Percentiles rank a stretch among this genome's conserved stretches.
Evolutionary conservation across 805 yeast genomes (phyloP).

Genomic region (Kazachstania taianensis): DNA sequence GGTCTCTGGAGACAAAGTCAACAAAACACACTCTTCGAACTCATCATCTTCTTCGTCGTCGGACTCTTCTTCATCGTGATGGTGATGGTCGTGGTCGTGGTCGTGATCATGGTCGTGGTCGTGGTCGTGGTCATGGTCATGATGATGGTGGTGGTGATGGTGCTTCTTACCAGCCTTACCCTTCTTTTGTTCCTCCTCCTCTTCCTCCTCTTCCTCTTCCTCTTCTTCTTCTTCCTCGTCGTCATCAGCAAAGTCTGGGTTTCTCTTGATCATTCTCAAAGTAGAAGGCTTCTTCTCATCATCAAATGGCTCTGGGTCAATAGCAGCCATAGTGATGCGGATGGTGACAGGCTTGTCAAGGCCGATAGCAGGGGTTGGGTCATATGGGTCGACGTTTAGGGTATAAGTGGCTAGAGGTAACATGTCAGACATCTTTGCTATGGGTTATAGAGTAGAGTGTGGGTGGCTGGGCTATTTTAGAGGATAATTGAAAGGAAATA

Average conservation of each 20-base stretch:
- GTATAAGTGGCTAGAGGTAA: slow-evolving; percentile 82
- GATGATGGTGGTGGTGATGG: slow-evolving; percentile 9
- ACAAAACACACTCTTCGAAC: slow-evolving; percentile 72
- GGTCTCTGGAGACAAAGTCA: slow-evolving; percentile 80
- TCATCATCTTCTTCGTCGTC: slow-evolving; percentile 58
- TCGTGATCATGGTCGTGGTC: slow-evolving; percentile 3
- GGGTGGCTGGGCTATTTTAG: background rate
- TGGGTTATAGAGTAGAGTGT: background rate
- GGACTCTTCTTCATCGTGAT: slow-evolving; percentile 37
- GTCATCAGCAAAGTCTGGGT: slow-evolving; percentile 39
- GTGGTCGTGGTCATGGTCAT: slow-evolving; percentile 4
- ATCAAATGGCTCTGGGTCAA: slow-evolving; percentile 73
- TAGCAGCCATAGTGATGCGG: slow-evolving; percentile 88
- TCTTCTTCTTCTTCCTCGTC: slow-evolving; percentile 37
- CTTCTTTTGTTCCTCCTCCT: slow-evolving; percentile 31
- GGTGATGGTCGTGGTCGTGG: slow-evolving; percentile 7
- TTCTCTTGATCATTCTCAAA: slow-evolving; percentile 74
- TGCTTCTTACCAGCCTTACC: slow-evolving; percentile 35
- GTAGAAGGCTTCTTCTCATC: slow-evolving; percentile 84
- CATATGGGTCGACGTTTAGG: slow-evolving; percentile 76
- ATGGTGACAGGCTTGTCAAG: slow-evolving; percentile 82
- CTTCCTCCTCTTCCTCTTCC: slow-evolving; percentile 37
- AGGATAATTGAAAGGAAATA: too few species aligned
- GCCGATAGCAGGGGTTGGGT: slow-evolving; percentile 79
- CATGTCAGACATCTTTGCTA: slow-evolving; percentile 48